A percentile compares a stretch with the other conserved stretches of the same genome.
phyloP scores from a whole-genome alignment of 495 filamentous ascomycete genomes.

The Parathielavia hyrcaniae region DNA sequence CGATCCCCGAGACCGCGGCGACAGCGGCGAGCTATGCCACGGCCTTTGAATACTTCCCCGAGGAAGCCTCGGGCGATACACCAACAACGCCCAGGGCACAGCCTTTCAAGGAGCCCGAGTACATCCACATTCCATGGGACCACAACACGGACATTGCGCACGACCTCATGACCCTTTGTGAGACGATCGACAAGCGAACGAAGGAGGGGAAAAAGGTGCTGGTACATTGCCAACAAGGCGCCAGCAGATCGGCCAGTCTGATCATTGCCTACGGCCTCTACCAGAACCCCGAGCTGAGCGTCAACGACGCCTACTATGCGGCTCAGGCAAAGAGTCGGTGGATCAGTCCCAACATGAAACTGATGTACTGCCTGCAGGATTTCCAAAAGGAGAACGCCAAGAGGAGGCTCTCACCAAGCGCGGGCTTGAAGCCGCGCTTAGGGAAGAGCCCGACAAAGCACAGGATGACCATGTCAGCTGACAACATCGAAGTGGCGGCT shows the following conservation, averaged over 20 bases:
- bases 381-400: slow-evolving; percentile 66
- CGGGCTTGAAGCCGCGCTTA: slow-evolving; percentile 43
- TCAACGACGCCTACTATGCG: slow-evolving; percentile 87
- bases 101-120: slow-evolving; percentile 64
- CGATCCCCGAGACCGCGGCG: slow-evolving; percentile 62
- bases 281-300: slow-evolving; percentile 76
- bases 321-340: slow-evolving; percentile 87
- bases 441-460: slow-evolving; percentile 46
- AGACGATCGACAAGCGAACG: slow-evolving; percentile 74
- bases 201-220: slow-evolving; percentile 78
- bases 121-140: slow-evolving; percentile 94
- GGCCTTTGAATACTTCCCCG: slow-evolving; percentile 55
- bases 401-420: slow-evolving; percentile 39
- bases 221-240: slow-evolving; percentile 92
- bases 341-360: slow-evolving; percentile 97
- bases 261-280: slow-evolving; percentile 95
- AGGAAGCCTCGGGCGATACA: slow-evolving; percentile 33
- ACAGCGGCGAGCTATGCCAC: slow-evolving; percentile 66
- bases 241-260: slow-evolving; percentile 91
- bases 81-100: slow-evolving; percentile 55
- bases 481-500: slow-evolving; percentile 40
- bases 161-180: slow-evolving; percentile 77
- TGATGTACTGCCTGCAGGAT: slow-evolving; percentile 95
- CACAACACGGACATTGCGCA: slow-evolving; percentile 94
- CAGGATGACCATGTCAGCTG: slow-evolving; percentile 47